These are phyloP conservation scores for Psophocarpus tetragonolobus DNA, from an alignment of 306 rosid genomes.

Conservation along the genomic window DNA sequence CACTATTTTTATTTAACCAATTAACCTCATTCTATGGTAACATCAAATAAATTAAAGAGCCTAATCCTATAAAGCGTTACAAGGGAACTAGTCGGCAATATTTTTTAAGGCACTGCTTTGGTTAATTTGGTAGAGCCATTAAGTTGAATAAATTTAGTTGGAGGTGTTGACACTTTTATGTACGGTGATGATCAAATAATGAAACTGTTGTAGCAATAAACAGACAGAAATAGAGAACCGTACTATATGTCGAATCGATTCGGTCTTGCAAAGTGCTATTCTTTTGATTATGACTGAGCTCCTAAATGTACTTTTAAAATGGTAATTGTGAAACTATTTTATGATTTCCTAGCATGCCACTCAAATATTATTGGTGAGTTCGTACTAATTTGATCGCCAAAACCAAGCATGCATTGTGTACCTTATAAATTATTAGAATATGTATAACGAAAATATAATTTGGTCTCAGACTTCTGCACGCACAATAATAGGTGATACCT, in stretches of 20 bases:
- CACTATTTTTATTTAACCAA: constrained; percentile 37
- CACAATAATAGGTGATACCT: constrained; percentile 28
- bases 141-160: not conserved
- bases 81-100: constrained; percentile 15
- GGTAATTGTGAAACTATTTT: constrained; percentile 21
- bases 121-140: constrained; percentile 10
- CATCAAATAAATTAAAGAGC: constrained; percentile 9
- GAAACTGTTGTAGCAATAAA: constrained; percentile 19
- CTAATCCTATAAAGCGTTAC: constrained; percentile 6
- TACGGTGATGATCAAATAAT: constrained; percentile 31
- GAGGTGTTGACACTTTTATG: constrained; percentile 9
- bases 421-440: not conserved
- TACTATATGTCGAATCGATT: not conserved
- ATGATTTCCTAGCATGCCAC: constrained; percentile 31
- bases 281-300: constrained; percentile 3
- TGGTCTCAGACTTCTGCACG: constrained; percentile 27
- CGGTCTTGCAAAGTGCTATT: constrained; percentile 4
- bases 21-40: constrained; percentile 9
- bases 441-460: constrained; percentile 23
- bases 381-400: constrained; percentile 9
- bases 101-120: constrained; percentile 8
- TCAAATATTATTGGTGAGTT: constrained; percentile 36
- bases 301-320: constrained; percentile 22
- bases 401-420: constrained; percentile 31
- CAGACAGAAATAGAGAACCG: constrained; percentile 19